A percentile compares a stretch with the other conserved stretches of the same genome.
Evolutionary conservation across 352 stramenopile genomes (phyloP).

Genomic region (Globisporangium camurandrum): DNA sequence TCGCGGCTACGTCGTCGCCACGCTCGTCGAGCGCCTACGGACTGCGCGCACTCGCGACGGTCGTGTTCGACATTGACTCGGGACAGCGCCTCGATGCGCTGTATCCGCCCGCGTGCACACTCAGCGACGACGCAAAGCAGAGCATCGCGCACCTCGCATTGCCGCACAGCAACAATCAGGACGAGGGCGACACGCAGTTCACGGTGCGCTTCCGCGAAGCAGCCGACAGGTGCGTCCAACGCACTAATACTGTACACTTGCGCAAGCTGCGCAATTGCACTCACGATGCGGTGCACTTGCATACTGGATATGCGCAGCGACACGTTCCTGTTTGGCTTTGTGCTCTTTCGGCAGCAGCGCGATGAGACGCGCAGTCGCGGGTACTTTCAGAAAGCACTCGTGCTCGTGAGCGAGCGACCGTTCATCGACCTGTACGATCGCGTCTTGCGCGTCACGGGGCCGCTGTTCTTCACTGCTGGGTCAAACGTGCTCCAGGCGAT

Average conservation of each 20-base stretch:
- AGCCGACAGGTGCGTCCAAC: conserved; percentile 19
- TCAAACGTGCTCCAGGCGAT: conserved; percentile 58
- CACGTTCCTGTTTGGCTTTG: conserved; percentile 70
- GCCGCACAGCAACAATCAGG: conserved; percentile 82
- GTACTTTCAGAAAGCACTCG: conserved; percentile 83
- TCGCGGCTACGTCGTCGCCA: not conserved
- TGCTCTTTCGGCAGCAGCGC: conserved; percentile 80
- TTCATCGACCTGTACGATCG: conserved; percentile 79
- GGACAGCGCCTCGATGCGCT: conserved; percentile 66
- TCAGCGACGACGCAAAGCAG: conserved; percentile 46
- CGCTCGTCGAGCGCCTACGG: conserved; percentile 21
- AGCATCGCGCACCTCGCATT: conserved; percentile 73
- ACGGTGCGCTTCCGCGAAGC: conserved; percentile 55
- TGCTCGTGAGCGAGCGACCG: conserved; percentile 61
- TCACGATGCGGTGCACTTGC: too few relatives aligned
- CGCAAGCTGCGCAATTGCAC: too few relatives aligned
- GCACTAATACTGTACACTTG: not conserved
- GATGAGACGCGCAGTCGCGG: conserved; percentile 56
- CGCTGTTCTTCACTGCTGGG: conserved; percentile 74
- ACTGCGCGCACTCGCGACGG: conserved; percentile 53
- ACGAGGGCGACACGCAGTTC: conserved; percentile 84
- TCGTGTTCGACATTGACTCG: conserved; percentile 79
- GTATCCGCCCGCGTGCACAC: conserved; percentile 30
- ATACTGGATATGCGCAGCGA: conserved; percentile 12
- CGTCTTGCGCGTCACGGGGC: conserved; percentile 54